Percentiles rank a stretch among this genome's conserved stretches.
Evolutionary conservation across 1,284 basidiomycete species (phyloP).

Genomic region (Porodaedalea pini): DNA sequence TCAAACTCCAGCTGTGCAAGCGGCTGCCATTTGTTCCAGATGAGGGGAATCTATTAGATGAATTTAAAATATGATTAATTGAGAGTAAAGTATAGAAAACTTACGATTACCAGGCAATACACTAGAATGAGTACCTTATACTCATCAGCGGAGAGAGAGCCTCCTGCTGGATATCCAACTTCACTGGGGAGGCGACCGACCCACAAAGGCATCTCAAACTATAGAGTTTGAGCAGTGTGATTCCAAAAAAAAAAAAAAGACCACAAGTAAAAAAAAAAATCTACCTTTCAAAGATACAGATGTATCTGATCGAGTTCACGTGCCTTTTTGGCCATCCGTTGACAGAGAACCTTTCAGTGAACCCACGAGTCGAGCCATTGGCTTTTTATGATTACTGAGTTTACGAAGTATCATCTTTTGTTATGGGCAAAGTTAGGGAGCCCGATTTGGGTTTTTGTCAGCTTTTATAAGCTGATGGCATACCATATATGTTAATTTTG

Average conservation of each 20-base stretch:
- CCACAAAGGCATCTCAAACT: conserved; percentile 19
- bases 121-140: conserved; percentile 13
- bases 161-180: conserved; percentile 19
- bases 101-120: conserved; percentile 11
- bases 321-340: conserved; percentile 5
- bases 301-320: conserved; percentile 20
- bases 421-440: no score
- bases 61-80: no score
- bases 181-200: conserved; percentile 6
- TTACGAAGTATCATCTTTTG: no score
- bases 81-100: no score
- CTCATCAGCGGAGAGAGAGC: conserved; percentile 15
- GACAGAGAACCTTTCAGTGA: not conserved
- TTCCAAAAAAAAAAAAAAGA: not conserved
- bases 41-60: conserved; percentile 10
- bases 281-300: conserved; percentile 9
- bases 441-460: no score
- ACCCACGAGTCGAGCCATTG: conserved; percentile 21
- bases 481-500: no score
- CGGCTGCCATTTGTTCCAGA: conserved; percentile 20
- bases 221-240: not conserved
- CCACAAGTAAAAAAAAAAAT: not conserved
- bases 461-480: no score
- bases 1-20: conserved; percentile 14
- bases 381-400: no score